A percentile compares a stretch with the other conserved stretches of the same genome.
phyloP scores from a whole-genome alignment of 257 asterid species.

The Gardenia jasminoides region DNA sequence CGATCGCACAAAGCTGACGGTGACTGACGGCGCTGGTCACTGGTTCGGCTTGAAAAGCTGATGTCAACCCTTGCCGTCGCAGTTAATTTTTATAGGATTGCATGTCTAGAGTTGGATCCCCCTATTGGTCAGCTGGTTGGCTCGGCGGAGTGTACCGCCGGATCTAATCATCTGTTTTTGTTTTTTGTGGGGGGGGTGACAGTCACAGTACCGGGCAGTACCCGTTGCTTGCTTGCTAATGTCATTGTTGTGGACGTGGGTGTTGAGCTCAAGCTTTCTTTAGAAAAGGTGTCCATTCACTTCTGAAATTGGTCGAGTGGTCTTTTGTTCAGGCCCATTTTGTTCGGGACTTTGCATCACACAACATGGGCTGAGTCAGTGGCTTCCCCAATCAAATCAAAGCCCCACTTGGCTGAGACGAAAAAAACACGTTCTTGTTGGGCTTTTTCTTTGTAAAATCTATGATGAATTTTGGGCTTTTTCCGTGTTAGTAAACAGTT shows the following conservation, averaged over 20 bases:
- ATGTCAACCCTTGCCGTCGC: no score
- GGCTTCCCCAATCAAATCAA: background rate
- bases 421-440: background rate
- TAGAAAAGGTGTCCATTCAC: no score
- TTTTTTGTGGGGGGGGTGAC: background rate
- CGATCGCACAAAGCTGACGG: no score
- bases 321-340: no score
- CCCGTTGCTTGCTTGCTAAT: background rate
- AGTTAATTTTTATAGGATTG: background rate
- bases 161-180: conserved; percentile 12
- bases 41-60: no score
- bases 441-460: background rate
- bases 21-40: no score
- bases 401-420: background rate
- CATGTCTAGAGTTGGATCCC: background rate
- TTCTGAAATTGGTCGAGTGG: no score
- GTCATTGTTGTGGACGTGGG: no score
- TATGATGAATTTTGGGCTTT: background rate
- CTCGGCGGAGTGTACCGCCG: background rate
- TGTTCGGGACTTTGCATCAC: background rate
- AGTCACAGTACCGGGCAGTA: background rate
- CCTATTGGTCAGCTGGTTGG: background rate
- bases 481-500: background rate
- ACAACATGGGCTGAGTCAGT: background rate
- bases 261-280: no score